Evolutionary conservation across 768 basidiomycete species (phyloP).

Genomic region (Nidula microcarpa): DNA sequence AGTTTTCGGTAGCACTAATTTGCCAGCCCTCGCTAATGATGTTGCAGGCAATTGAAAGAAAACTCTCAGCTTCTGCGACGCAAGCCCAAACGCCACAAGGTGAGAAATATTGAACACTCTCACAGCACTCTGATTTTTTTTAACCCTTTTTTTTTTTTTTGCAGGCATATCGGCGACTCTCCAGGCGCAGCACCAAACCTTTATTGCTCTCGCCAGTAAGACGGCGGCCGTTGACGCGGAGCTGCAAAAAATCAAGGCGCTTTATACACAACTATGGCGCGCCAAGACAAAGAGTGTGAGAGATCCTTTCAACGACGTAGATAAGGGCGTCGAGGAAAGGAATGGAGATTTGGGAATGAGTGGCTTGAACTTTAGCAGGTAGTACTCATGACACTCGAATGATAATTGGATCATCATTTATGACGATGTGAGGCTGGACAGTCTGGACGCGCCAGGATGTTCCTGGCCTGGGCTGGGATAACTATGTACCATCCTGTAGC

Average conservation of each 20-base stretch:
- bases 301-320: conserved; percentile 68
- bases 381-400: too few relatives aligned
- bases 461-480: too few relatives aligned
- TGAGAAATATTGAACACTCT: too few relatives aligned
- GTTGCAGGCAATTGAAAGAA: conserved; percentile 77
- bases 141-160: conserved; percentile 4
- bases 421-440: too few relatives aligned
- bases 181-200: conserved; percentile 76
- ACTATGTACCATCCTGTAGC: too few relatives aligned
- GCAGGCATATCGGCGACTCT: conserved; percentile 72
- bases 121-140: too few relatives aligned
- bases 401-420: too few relatives aligned
- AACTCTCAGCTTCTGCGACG: conserved; percentile 62
- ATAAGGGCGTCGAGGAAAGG: conserved; percentile 23
- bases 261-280: conserved; percentile 79
- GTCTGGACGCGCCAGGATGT: too few relatives aligned
- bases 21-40: conserved; percentile 4
- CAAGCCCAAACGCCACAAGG: conserved; percentile 79
- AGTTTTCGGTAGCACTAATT: conserved; percentile 7
- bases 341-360: conserved; percentile 37
- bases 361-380: conserved; percentile 36
- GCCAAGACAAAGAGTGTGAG: conserved; percentile 77
- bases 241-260: conserved; percentile 68
- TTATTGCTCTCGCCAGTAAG: conserved; percentile 73
- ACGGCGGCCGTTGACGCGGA: conserved; percentile 73